Evolutionary conservation across 257 asterid genomes (phyloP).

Genomic region (Capsicum chinense): DNA sequence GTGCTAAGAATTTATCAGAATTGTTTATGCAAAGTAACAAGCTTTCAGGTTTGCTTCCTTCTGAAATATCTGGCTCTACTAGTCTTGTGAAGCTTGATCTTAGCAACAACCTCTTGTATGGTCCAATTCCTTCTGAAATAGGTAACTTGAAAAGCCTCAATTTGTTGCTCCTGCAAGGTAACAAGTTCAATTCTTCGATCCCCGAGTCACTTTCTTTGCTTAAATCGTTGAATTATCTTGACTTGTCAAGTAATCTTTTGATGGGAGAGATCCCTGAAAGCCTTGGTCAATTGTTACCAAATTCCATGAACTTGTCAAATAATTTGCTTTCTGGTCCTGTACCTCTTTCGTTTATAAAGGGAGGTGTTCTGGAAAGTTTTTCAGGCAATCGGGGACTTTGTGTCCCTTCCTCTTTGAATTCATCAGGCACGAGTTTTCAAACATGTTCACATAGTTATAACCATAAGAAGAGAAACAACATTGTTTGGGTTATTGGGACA

Average conservation of each 20-base stretch:
- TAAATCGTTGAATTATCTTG: constrained; percentile 71
- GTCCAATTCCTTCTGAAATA: constrained; percentile 70
- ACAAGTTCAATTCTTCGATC: constrained; percentile 68
- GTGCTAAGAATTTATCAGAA: constrained; percentile 79
- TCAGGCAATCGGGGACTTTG: constrained; percentile 74
- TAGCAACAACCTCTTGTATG: constrained; percentile 70
- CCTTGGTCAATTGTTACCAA: constrained; percentile 59
- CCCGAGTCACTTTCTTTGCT: constrained; percentile 70
- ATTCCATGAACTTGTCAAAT: constrained; percentile 77
- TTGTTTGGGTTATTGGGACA: constrained; percentile 60
- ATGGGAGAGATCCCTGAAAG: constrained; percentile 67
- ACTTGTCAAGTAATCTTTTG: constrained; percentile 64
- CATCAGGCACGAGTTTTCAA: constrained; percentile 41
- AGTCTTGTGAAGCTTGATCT: constrained; percentile 79
- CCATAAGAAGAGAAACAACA: constrained; percentile 42
- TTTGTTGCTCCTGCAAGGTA: constrained; percentile 62
- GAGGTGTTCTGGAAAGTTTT: constrained; percentile 76
- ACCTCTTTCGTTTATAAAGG: constrained; percentile 64
- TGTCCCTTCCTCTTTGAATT: constrained; percentile 41
- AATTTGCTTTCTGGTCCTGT: constrained; percentile 75
- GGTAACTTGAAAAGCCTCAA: constrained; percentile 69
- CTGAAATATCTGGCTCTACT: constrained; percentile 61
- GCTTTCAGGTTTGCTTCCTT: constrained; percentile 74
- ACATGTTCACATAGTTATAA: constrained; percentile 45
- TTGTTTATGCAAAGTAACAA: constrained; percentile 76